Evolutionary conservation across 108 stramenopile species (phyloP).

Genomic region (Pseudonitzschia multistriata): DNA sequence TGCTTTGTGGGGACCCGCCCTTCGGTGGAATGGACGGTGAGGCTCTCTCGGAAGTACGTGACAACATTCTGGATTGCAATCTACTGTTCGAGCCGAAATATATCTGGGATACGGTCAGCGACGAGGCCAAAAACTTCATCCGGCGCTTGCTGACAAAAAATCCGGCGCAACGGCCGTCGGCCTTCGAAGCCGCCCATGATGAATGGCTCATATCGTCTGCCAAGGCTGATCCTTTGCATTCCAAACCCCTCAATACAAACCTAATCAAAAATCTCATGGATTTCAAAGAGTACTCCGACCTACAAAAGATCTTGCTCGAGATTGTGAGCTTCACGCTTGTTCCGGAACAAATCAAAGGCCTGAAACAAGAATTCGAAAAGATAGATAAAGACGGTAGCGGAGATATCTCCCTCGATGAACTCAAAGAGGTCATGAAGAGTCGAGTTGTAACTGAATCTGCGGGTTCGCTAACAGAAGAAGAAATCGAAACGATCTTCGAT

Average conservation of each 20-base stretch:
- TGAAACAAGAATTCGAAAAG: constrained; percentile 77
- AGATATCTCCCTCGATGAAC: constrained; percentile 60
- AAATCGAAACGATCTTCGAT: constrained; percentile 76
- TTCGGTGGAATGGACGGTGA: constrained; percentile 86
- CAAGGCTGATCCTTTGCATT: constrained; percentile 38
- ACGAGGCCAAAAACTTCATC: constrained; percentile 70
- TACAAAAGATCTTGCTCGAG: constrained; percentile 78
- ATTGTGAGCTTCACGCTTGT: constrained; percentile 80
- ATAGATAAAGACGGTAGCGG: constrained; percentile 77
- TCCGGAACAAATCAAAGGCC: constrained; percentile 75
- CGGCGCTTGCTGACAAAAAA: constrained; percentile 53
- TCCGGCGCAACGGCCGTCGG: constrained; percentile 65
- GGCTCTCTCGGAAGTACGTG: constrained; percentile 49
- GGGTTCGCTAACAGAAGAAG: constrained; percentile 59
- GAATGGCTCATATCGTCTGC: constrained; percentile 61
- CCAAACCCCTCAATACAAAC: constrained; percentile 48
- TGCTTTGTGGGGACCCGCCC: constrained; percentile 82
- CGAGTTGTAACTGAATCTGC: no score
- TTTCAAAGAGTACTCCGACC: constrained; percentile 77
- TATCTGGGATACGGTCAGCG: constrained; percentile 71
- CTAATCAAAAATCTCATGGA: constrained; percentile 64
- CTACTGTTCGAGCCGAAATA: constrained; percentile 70
- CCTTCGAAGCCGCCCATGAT: constrained; percentile 61
- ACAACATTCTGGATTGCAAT: constrained; percentile 52
- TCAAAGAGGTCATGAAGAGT: constrained; percentile 60